A percentile compares a stretch with the other conserved stretches of the same genome.
These are phyloP conservation scores for Ganoderma lingzhi DNA, from an alignment of 1,284 basidiomycete genomes.

Conservation along the genomic window DNA sequence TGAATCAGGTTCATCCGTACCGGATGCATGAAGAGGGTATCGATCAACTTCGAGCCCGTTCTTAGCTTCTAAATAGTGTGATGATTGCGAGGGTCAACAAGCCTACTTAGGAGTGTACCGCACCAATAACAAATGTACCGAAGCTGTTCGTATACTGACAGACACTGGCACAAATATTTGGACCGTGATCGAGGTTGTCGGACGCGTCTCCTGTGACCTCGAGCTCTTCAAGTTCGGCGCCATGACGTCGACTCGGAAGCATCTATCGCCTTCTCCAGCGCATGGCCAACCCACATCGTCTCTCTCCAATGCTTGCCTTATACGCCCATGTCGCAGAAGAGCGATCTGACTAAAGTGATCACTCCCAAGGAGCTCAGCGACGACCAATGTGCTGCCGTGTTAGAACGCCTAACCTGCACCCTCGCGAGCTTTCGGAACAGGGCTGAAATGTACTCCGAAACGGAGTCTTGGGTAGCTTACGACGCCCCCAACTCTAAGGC, in stretches of 20 bases:
- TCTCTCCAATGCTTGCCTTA: conserved; percentile 7
- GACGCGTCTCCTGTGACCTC: not conserved
- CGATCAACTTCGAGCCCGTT: not conserved
- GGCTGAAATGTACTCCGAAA: conserved; percentile 47
- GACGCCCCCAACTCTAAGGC: conserved; percentile 33
- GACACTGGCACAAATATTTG: conserved; percentile 31
- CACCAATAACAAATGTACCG: not conserved
- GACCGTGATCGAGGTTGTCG: not conserved
- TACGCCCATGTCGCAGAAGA: conserved; percentile 30
- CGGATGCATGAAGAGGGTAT: no score
- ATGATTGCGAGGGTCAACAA: not conserved
- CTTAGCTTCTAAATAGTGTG: not conserved
- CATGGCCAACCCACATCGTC: not conserved
- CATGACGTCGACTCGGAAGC: conserved; percentile 20
- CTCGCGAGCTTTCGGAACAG: conserved; percentile 58
- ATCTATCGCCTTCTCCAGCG: not conserved
- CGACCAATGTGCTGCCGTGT: conserved; percentile 47
- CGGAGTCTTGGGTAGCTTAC: conserved; percentile 46
- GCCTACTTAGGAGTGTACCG: no score
- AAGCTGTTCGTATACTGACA: conserved; percentile 17
- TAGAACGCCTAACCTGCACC: conserved; percentile 53
- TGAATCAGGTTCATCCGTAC: no score
- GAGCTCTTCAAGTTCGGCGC: no score
- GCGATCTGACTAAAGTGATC: conserved; percentile 48
- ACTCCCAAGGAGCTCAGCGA: conserved; percentile 51